A percentile compares a stretch with the other conserved stretches of the same genome.
These are phyloP conservation scores for Paramecium sexaurelia DNA, from an alignment of 73 alveolate genomes.

Conservation along the genomic window DNA sequence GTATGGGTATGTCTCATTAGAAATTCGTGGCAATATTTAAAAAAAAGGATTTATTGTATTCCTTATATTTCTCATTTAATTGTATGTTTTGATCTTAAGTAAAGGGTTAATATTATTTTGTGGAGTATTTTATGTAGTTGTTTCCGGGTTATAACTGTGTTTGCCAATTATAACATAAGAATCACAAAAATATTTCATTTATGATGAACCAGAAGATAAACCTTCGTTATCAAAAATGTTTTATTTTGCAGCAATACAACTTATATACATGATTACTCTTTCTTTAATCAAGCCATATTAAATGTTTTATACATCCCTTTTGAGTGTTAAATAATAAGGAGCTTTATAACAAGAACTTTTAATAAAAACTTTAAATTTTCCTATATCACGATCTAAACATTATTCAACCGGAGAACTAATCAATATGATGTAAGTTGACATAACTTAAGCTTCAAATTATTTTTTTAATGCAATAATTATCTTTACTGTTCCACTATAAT, in stretches of 20 bases:
- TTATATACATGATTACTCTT: not conserved
- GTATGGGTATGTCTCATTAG: not conserved
- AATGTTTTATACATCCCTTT: not conserved
- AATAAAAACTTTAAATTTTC: not conserved
- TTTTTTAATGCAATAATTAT: not conserved
- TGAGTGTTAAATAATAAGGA: slow-evolving; percentile 14
- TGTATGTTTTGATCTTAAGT: not conserved
- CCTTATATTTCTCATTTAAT: not conserved
- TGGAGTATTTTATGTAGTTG: not conserved
- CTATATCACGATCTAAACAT: not conserved
- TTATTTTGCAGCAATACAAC: not conserved
- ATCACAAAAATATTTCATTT: not conserved
- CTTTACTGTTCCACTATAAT: not conserved
- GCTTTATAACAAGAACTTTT: not conserved
- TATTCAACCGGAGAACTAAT: slow-evolving; percentile 34
- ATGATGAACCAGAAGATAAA: not conserved
- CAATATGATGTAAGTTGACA: slow-evolving; percentile 23
- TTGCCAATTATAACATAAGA: not conserved
- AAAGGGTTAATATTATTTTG: not conserved
- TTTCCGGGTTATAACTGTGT: not conserved
- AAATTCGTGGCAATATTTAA: not conserved
- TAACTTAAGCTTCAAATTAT: not conserved
- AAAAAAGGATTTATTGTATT: not conserved
- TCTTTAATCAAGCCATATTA: not conserved
- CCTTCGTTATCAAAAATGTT: not conserved